Evolutionary conservation across 805 yeast species (phyloP), one percentile per base, ranked within the genome.

Genomic region (Debaryomyces prosopidis): DNA sequence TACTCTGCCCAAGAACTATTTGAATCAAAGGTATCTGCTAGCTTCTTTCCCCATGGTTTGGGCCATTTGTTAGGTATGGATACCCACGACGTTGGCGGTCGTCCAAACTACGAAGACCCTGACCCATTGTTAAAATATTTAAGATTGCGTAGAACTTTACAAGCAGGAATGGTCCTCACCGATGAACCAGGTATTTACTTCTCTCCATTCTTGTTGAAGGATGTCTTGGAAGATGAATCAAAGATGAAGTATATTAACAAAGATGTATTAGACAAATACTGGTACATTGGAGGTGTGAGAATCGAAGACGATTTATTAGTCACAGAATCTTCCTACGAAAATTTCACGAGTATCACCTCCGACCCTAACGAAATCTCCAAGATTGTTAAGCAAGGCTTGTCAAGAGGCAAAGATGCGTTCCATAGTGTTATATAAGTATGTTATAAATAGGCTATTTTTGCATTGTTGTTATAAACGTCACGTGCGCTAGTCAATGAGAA

Each of bases 161-260:
- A 81, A 62, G 71, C 73, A 34, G 87, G 88, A 12, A 90, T 92
- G 96, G 90, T 87, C 17, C 77, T 94, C 1, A 92, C 98, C 0
- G 89, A 91, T 53, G 99, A 92, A 65, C 99, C 99, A 2, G 99
- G 99, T 31, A 76, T 85, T 52, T 92, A 92, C 64, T 94, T 92
- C 69, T 87, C 91, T 40, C 88, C 92, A 32, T 89, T 84, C 58
- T 73, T 92, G 58, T 71, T 94, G 39, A 81, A 85, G 41, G 82
- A 85, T 27, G 79, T 80, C 8, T 66, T 86, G 54, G 70, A 78
- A 38, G 63, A 63, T 39, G 76, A 76, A 31, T 57, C 60, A 3
- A 79, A 80, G 54, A 50, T 66, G 30, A 80, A 80, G 55, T 87
- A 69, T 63, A 84, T 92, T 46, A 75, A 89, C 57, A 62, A 66